Evolutionary conservation across 1,139 yeast species (phyloP), one percentile per base, ranked within the genome.

Genomic region (Geotrichum fermentans): DNA sequence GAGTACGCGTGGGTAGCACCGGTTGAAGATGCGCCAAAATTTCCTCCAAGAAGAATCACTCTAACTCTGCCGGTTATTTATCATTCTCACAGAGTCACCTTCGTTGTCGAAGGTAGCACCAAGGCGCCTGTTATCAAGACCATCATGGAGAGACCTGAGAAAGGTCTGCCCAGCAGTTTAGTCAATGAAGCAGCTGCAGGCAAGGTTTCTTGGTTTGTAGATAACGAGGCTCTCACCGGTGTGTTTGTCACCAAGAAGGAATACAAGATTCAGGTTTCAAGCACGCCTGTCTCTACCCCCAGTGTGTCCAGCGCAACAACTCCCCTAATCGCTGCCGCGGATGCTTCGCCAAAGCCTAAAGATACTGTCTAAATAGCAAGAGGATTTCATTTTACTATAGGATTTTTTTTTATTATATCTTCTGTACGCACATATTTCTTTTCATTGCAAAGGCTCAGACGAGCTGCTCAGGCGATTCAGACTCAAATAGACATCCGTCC

Each of bases 101-200:
- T 89, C 66, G 97, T 89, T 38, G 97, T 90, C 16, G 97, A 89
- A 72, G 97, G 97, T 58, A 80, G 94, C 45, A 88, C 95, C 24
- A 92, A 92, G 70, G 97, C 97, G 4, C 96, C 96, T 5, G 83
- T 92, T 52, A 80, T 92, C 66, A 83, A 89, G 65, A 86, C 84
- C 5, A 92, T 92, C 52, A 87, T 92, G 92, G 97, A 92, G 70
- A 79, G 97, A 62, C 97, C 97, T 3, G 98, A 92, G 63, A 89
- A 89, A 70, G 97, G 96, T 1, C 76, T 92, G 56, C 98, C 98
- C 21, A 85, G 95, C 54, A 82, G 95, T 53, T 83, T 92, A 51
- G 97, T 92, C 54, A 90, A 90, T 65, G 97, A 89, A 68, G 88
- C 89, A 32, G 96, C 97, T 22, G 96, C 96, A 1, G 97, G 97